A percentile compares a stretch with the other conserved stretches of the same genome.
These are phyloP conservation scores for Phoenix roebelenii DNA, from an alignment of 176 grass and related monocot genomes.

Conservation along the genomic window DNA sequence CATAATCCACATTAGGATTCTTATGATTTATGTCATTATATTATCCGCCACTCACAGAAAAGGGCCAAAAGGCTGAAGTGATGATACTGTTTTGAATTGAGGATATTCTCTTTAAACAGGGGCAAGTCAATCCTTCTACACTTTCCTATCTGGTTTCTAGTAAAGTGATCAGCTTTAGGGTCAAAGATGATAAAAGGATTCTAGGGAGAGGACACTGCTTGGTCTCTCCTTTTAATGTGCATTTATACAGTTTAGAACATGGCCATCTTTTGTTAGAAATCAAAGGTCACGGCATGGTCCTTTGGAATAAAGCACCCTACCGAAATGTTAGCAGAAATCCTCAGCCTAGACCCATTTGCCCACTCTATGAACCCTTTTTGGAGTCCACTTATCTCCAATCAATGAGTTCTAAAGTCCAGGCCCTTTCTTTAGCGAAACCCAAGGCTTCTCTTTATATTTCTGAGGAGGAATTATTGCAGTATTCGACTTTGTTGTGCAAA, in stretches of 20 bases:
- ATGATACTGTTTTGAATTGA: slow-evolving; percentile 23
- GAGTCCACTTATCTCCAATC: no score
- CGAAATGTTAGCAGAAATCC: neutral
- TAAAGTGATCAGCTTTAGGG: slow-evolving; percentile 7
- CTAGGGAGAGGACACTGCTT: slow-evolving; percentile 8
- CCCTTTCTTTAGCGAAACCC: no score
- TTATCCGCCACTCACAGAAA: neutral
- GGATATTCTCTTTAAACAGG: slow-evolving; percentile 22
- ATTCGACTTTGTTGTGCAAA: no score
- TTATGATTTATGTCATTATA: no score
- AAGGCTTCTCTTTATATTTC: no score
- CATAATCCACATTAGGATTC: no score
- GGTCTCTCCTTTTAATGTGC: neutral
- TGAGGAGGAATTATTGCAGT: no score
- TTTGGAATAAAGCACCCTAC: neutral
- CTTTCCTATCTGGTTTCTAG: slow-evolving; percentile 23
- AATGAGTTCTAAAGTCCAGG: no score
- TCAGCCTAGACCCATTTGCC: neutral
- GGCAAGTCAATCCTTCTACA: slow-evolving; percentile 36
- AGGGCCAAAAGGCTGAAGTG: neutral
- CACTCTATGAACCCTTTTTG: no score
- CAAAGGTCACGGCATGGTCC: neutral
- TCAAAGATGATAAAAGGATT: neutral
- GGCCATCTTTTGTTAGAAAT: neutral
- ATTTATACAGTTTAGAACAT: neutral